These are phyloP conservation scores for Parastagonospora avenae DNA, from an alignment of 2,329 filamentous ascomycete genomes.

Conservation along the genomic window DNA sequence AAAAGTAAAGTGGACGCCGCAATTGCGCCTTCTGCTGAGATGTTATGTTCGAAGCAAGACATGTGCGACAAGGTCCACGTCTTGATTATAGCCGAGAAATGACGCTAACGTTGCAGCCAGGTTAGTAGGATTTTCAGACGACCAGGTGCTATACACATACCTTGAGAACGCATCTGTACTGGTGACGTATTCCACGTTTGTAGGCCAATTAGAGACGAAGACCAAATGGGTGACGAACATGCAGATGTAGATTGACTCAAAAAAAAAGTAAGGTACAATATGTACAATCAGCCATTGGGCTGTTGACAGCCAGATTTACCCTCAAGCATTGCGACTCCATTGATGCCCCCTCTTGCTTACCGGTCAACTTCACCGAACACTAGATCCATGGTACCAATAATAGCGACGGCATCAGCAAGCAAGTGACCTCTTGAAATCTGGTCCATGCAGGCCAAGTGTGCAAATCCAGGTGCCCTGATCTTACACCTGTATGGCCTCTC, in stretches of 20 bases:
- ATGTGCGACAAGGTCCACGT: not conserved
- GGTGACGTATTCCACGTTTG: too few relatives aligned
- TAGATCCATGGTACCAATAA: conserved; percentile 67
- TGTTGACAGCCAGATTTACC: conserved; percentile 1
- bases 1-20: not conserved
- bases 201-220: too few relatives aligned
- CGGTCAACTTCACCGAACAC: conserved; percentile 41
- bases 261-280: conserved; percentile 28
- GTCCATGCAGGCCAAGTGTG: conserved; percentile 92
- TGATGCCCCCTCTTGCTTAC: not conserved
- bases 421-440: conserved; percentile 91
- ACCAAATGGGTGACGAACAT: too few relatives aligned
- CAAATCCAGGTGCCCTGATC: conserved; percentile 95
- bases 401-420: conserved; percentile 93
- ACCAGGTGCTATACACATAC: too few relatives aligned
- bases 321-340: conserved; percentile 7
- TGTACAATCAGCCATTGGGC: conserved; percentile 24
- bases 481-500: conserved; percentile 95
- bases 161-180: too few relatives aligned
- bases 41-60: not conserved
- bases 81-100: not conserved
- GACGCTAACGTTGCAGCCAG: too few relatives aligned
- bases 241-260: not conserved
- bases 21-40: not conserved
- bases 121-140: too few relatives aligned